A percentile compares a stretch with the other conserved stretches of the same genome.
Evolutionary conservation across 2,329 filamentous ascomycete genomes (phyloP).

Genomic region (Dichotomopilus funicola): DNA sequence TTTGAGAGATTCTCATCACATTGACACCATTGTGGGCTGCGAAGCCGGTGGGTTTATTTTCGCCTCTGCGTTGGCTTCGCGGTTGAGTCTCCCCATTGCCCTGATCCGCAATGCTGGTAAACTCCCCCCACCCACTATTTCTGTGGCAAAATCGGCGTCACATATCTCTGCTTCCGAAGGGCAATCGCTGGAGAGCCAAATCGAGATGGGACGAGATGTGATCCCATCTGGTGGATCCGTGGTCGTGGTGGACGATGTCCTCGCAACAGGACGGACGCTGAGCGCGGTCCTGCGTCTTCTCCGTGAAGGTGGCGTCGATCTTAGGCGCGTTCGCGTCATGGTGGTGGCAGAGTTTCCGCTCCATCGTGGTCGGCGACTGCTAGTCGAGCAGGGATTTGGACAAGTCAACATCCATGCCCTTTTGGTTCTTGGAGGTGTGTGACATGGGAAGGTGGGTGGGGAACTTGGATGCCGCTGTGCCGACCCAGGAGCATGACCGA

Average conservation of each 20-base stretch:
- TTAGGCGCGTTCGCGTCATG: slow-evolving; percentile 40
- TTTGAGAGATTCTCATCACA: slow-evolving; percentile 38
- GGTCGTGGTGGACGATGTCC: slow-evolving; percentile 55
- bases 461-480: too few species aligned
- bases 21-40: slow-evolving; percentile 44
- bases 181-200: slow-evolving; percentile 27
- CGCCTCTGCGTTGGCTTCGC: slow-evolving; percentile 43
- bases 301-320: slow-evolving; percentile 34
- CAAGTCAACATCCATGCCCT: slow-evolving; percentile 45
- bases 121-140: slow-evolving; percentile 50
- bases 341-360: slow-evolving; percentile 52
- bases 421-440: slow-evolving; percentile 35
- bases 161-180: slow-evolving; percentile 45
- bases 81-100: slow-evolving; percentile 37
- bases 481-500: too few species aligned
- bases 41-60: slow-evolving; percentile 53
- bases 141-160: slow-evolving; percentile 41
- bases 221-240: slow-evolving; percentile 37
- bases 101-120: slow-evolving; percentile 52
- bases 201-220: slow-evolving; percentile 44
- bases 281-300: slow-evolving; percentile 46
- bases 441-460: background rate
- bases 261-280: slow-evolving; percentile 50
- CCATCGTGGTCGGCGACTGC: slow-evolving; percentile 43
- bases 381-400: slow-evolving; percentile 45